These are phyloP conservation scores for Cucurbitaria berberidis DNA, from an alignment of 2,329 filamentous ascomycete genomes.

Conservation along the genomic window DNA sequence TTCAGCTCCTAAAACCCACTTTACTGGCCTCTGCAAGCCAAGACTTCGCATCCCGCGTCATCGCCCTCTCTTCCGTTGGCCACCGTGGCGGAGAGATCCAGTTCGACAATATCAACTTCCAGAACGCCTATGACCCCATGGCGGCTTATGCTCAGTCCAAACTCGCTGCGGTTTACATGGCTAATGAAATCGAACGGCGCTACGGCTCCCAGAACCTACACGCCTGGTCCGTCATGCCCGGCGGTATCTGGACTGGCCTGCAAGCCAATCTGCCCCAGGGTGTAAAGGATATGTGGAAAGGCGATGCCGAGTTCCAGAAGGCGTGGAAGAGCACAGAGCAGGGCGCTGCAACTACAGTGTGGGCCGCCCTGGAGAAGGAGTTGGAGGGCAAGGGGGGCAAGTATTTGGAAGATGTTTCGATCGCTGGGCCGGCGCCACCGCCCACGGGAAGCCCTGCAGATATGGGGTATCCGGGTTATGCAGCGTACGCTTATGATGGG, in stretches of 20 bases:
- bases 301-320: constrained; percentile 8
- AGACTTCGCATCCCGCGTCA: constrained; percentile 54
- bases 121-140: constrained; percentile 46
- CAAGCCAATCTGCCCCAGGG: constrained; percentile 12
- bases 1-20: constrained; percentile 50
- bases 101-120: constrained; percentile 52
- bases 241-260: constrained; percentile 51
- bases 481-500: constrained; percentile 30
- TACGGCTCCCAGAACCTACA: constrained; percentile 55
- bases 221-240: constrained; percentile 56
- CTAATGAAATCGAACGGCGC: constrained; percentile 58
- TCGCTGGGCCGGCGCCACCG: constrained; percentile 30
- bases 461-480: constrained; percentile 26
- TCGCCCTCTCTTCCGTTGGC: constrained; percentile 53
- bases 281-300: constrained; percentile 10
- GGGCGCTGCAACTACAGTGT: constrained; percentile 58
- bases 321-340: constrained; percentile 45
- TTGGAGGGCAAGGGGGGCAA: constrained; percentile 56
- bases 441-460: constrained; percentile 13
- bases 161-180: constrained; percentile 58
- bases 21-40: constrained; percentile 47
- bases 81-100: constrained; percentile 49
- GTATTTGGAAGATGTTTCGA: constrained; percentile 51
- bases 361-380: constrained; percentile 51
- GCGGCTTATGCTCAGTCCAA: constrained; percentile 58